Evolutionary conservation across 2,329 filamentous ascomycete genomes (phyloP).

Genomic region (Epichloe gansuensis): DNA sequence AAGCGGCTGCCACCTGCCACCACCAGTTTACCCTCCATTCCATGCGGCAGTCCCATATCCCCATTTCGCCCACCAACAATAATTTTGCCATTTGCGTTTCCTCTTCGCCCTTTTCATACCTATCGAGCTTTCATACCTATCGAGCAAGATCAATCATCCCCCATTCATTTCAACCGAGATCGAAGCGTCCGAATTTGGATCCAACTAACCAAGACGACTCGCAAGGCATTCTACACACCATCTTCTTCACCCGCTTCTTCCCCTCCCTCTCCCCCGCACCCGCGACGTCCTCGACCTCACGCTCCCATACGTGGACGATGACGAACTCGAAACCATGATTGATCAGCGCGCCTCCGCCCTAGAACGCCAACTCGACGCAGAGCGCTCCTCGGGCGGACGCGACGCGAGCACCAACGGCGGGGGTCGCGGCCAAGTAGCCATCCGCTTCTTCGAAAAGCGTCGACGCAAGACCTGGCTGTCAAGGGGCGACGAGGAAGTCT

Average conservation of each 20-base stretch:
- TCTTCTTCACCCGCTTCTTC: constrained; percentile 99
- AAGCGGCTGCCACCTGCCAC: too few relatives aligned
- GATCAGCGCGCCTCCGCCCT: constrained; percentile 74
- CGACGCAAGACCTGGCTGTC: constrained; percentile 72
- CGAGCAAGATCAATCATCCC: too few relatives aligned
- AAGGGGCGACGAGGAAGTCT: constrained; percentile 78
- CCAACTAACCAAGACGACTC: too few relatives aligned
- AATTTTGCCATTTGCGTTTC: background rate
- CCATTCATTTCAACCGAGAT: background rate
- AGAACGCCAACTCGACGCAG: constrained; percentile 60
- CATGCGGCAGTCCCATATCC: too few relatives aligned
- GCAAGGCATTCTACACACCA: constrained; percentile 81
- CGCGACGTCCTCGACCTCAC: constrained; percentile 86
- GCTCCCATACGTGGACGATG: constrained; percentile 78
- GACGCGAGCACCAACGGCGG: constrained; percentile 11
- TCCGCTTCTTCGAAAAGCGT: constrained; percentile 93
- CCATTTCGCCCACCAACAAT: background rate
- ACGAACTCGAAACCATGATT: constrained; percentile 85
- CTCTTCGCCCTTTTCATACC: too few relatives aligned
- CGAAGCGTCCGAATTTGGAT: too few relatives aligned
- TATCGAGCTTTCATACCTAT: too few relatives aligned
- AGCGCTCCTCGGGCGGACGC: constrained; percentile 28
- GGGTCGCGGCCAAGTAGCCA: constrained; percentile 54
- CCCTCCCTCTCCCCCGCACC: constrained; percentile 66
- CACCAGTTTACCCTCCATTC: background rate